phyloP scores from a whole-genome alignment of 176 grass and related monocot species.

The Echinochloa phyllopogon region DNA sequence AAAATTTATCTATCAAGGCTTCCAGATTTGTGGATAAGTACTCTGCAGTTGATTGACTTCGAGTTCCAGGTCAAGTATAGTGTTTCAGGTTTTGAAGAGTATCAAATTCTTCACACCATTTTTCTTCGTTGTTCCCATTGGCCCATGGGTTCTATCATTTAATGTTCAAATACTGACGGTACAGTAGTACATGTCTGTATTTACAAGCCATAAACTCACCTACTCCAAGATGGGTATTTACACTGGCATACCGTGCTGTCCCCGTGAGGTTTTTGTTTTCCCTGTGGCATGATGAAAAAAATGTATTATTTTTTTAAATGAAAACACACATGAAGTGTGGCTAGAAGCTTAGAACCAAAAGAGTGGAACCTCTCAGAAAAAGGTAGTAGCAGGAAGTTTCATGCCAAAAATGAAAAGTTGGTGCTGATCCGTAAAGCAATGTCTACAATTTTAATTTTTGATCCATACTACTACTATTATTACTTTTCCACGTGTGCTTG shows the following conservation, averaged over 20 bases:
- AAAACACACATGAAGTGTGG: not conserved
- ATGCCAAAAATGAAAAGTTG: not conserved
- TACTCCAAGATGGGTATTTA: conserved; percentile 74
- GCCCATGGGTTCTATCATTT: not conserved
- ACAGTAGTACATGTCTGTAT: not conserved
- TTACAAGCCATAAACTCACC: conserved; percentile 51
- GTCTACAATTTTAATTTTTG: not conserved
- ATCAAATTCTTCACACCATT: not conserved
- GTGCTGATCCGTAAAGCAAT: not conserved
- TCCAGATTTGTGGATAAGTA: conserved; percentile 14
- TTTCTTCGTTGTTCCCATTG: not conserved
- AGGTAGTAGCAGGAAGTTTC: not conserved
- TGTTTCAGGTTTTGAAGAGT: conserved; percentile 14
- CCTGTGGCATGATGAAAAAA: conserved; percentile 36
- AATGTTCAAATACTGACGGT: not conserved
- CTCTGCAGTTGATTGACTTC: not conserved
- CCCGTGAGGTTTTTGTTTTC: conserved; percentile 76
- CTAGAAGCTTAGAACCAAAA: conserved; percentile 13
- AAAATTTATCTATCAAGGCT: not conserved
- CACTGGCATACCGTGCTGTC: conserved; percentile 72
- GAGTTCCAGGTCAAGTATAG: not conserved
- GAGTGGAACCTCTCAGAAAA: not conserved
- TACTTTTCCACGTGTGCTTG: not conserved
- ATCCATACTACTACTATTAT: not conserved
- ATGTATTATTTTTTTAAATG: conserved; percentile 16